These are phyloP conservation scores for Oryza australiensis DNA, from an alignment of 176 grass and related monocot genomes.

Conservation along the genomic window DNA sequence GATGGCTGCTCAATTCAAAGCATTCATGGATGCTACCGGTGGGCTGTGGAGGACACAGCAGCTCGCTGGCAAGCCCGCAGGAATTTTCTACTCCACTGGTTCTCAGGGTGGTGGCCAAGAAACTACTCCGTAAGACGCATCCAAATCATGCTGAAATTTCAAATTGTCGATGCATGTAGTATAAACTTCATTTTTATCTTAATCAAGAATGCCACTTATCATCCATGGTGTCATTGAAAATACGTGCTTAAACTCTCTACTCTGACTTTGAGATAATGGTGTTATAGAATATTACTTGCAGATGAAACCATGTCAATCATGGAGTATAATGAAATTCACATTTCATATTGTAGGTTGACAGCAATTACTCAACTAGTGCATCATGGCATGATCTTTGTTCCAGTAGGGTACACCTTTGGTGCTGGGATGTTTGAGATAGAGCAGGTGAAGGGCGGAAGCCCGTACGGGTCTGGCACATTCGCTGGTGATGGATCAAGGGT, in stretches of 20 bases:
- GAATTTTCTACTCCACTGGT: slow-evolving; percentile 68
- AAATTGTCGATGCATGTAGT: neutral
- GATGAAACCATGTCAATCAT: neutral
- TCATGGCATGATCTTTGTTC: slow-evolving; percentile 83
- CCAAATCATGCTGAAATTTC: neutral
- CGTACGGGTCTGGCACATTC: slow-evolving; percentile 64
- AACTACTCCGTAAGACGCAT: slow-evolving; percentile 55
- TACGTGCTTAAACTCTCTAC: neutral
- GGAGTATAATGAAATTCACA: neutral
- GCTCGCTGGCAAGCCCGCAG: slow-evolving; percentile 72
- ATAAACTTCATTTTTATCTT: neutral
- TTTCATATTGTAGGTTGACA: slow-evolving; percentile 48
- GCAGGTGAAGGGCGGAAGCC: slow-evolving; percentile 62
- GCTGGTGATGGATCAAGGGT: slow-evolving; percentile 71
- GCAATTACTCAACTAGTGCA: slow-evolving; percentile 72
- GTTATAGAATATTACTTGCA: neutral
- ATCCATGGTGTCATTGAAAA: neutral
- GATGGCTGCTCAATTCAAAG: slow-evolving; percentile 69
- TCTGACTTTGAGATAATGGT: neutral
- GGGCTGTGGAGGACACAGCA: slow-evolving; percentile 59
- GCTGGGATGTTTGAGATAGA: slow-evolving; percentile 75
- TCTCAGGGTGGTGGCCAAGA: slow-evolving; percentile 78
- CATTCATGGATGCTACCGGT: slow-evolving; percentile 64
- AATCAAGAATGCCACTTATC: neutral
- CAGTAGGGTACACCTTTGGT: slow-evolving; percentile 79